Evolutionary conservation across 345 rosid genomes (phyloP).

Genomic region (Populus euphratica): DNA sequence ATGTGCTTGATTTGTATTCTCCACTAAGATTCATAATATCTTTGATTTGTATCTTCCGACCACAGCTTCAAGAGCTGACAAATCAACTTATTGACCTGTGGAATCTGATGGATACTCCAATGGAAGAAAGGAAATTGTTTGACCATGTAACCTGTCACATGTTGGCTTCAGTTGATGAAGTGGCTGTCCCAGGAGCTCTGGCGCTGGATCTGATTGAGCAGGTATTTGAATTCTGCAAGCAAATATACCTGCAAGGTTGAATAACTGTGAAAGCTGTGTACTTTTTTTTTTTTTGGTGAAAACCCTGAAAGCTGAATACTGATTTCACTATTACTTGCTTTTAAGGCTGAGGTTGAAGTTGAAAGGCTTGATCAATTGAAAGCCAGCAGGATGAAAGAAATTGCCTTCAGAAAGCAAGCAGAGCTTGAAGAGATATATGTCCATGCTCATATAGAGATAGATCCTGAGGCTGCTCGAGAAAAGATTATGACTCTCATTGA

Average conservation of each 20-base stretch:
- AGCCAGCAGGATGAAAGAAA: constrained; percentile 95
- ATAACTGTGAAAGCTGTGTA: constrained; percentile 5
- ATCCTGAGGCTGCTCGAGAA: constrained; percentile 81
- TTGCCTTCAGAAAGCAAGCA: constrained; percentile 83
- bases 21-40: background rate
- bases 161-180: constrained; percentile 81
- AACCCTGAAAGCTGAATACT: constrained; percentile 19
- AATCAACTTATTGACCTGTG: constrained; percentile 82
- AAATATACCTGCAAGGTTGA: background rate
- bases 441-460: constrained; percentile 73
- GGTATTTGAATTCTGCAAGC: constrained; percentile 37
- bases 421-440: constrained; percentile 93
- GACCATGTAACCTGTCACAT: constrained; percentile 86
- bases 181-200: constrained; percentile 72
- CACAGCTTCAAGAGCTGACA: constrained; percentile 94
- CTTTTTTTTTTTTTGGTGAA: background rate
- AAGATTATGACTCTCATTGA: constrained; percentile 78
- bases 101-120: constrained; percentile 96
- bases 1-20: background rate
- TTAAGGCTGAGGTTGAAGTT: constrained; percentile 90
- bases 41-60: constrained; percentile 11
- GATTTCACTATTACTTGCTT: constrained; percentile 6
- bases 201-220: constrained; percentile 87
- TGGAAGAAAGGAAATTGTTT: constrained; percentile 77
- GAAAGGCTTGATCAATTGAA: constrained; percentile 93